phyloP scores from a whole-genome alignment of 306 rosid genomes.

The Casuarina cunninghamiana region DNA sequence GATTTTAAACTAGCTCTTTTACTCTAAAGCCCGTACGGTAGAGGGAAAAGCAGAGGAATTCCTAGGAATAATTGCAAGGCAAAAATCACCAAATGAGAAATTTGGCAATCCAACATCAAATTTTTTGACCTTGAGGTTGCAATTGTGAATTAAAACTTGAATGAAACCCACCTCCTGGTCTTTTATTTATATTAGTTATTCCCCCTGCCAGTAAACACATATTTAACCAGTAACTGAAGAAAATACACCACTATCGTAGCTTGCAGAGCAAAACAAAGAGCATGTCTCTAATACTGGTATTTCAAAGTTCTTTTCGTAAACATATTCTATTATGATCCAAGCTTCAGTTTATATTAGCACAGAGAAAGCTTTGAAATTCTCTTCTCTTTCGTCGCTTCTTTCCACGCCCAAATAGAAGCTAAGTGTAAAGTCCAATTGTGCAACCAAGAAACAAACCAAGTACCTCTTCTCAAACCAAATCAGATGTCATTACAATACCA shows the following conservation, averaged over 20 bases:
- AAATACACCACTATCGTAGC: not conserved
- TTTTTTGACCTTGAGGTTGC: not conserved
- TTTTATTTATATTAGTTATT: not conserved
- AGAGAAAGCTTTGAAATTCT: not conserved
- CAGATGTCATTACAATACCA: not conserved
- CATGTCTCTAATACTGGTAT: not conserved
- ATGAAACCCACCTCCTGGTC: not conserved
- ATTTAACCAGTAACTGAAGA: not conserved
- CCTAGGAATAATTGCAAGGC: not conserved
- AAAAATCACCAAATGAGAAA: not conserved
- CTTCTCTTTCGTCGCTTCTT: not conserved
- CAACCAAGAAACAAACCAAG: not conserved
- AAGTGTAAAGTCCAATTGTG: not conserved
- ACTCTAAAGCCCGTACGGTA: not conserved
- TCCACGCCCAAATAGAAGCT: not conserved
- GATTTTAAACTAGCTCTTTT: not conserved
- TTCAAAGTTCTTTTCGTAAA: not conserved
- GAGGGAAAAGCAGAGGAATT: not conserved
- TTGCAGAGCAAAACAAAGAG: not conserved
- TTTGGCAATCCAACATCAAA: not conserved
- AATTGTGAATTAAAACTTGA: not conserved
- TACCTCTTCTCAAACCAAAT: not conserved
- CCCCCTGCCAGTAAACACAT: not conserved
- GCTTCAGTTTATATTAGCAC: not conserved
- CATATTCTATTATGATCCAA: conserved; percentile 1